Evolutionary conservation across 768 basidiomycete species (phyloP), one percentile per base, ranked within the genome.

Genomic region (Tulasnella sp.): DNA sequence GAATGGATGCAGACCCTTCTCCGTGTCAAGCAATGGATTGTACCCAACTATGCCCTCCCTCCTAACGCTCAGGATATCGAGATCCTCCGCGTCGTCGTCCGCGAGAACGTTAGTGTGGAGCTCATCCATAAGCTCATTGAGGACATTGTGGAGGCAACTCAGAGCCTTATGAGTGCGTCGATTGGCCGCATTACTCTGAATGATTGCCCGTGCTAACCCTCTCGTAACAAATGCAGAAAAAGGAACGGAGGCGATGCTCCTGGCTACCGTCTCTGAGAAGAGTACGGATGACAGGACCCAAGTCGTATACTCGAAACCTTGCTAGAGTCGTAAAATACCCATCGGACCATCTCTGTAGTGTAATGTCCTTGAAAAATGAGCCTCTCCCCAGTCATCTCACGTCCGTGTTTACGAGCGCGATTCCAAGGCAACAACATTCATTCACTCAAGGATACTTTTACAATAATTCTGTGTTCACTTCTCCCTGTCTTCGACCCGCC

Each of bases 111-210:
- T 67, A 89, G 87, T 75, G 88, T 87, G 81, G 88, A 91, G 88
- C 86, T 92, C 74, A 80, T 91, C 67, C 90, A 91, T 80, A 87
- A 89, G 76, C 87, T 95, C 32, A 84, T 95, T 29, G 84, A 84
- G 2, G 93, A 95, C 79, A 85, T 95, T 70, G 84, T 94, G 39
- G 89, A 91, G 81, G 83, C 93, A 39, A 92, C 91, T 0, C 89
- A 92, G 81, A 84, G 86, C 7, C 85, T 95, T 39, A 83, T 84
- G 16, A 82, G 88, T 87, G 78, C 77, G 86, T 84, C 16, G 10
- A 61, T 13, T 23, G 4, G 35, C 6, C 23, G 67, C 37, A 37
- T 67, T 1, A 11, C 26, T 40, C 10, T 10, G n/a, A n/a, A n/a
- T 71, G 40, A 72, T 16, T 46, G 11, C 40, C 11, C 71, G 0